These are phyloP conservation scores for Fusarium lyarnte DNA, from an alignment of 2,329 filamentous ascomycete genomes.

Conservation along the genomic window DNA sequence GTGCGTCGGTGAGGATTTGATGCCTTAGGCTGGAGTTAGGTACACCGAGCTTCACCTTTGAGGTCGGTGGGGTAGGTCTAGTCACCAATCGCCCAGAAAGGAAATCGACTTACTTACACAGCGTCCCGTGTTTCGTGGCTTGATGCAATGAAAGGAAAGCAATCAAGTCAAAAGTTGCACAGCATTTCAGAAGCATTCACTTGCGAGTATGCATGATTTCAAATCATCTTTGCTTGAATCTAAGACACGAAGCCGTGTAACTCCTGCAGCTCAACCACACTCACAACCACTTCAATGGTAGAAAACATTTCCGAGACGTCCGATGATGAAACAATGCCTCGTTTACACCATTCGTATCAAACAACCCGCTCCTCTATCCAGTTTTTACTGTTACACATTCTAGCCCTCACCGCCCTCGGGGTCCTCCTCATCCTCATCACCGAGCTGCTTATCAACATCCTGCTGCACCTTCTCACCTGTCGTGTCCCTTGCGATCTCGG, in stretches of 20 bases:
- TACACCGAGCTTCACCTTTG: constrained; percentile 3
- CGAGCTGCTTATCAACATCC: constrained; percentile 58
- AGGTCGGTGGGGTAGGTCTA: not conserved
- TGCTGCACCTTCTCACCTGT: constrained; percentile 52
- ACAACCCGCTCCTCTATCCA: constrained; percentile 5
- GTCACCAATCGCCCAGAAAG: not conserved
- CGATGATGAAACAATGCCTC: constrained; percentile 10
- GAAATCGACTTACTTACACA: constrained; percentile 15
- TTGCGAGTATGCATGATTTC: not conserved
- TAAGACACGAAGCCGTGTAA: not conserved
- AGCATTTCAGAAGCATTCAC: not conserved
- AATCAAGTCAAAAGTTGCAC: constrained; percentile 6
- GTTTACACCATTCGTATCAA: not conserved
- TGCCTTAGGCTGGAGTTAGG: constrained; percentile 23
- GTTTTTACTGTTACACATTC: constrained; percentile 10
- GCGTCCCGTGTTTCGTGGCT: not conserved
- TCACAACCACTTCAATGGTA: not conserved
- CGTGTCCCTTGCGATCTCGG: constrained; percentile 52
- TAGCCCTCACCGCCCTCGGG: constrained; percentile 58
- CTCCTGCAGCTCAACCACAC: not conserved
- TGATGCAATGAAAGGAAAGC: not conserved
- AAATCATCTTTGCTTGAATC: not conserved
- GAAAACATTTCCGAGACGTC: constrained; percentile 2
- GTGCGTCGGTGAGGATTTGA: constrained; percentile 21
- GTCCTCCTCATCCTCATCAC: constrained; percentile 63